Base-by-base conservation (phyloP, 2,329 filamentous ascomycete genomes). In the Aspergillus clavatus region DNA sequence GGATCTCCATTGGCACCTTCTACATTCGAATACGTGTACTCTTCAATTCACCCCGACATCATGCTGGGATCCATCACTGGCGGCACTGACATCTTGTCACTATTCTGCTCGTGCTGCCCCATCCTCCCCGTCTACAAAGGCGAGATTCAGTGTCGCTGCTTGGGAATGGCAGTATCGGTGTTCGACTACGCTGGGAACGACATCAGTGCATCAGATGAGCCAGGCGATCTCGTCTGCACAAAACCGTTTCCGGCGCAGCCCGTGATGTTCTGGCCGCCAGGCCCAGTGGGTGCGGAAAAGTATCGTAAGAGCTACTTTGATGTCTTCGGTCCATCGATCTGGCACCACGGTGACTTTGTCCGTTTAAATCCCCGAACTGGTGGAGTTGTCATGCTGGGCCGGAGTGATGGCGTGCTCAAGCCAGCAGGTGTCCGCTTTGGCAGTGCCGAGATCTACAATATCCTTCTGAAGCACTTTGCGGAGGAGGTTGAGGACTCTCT, bases 261-360 rank as follows among this genome's bases (percentile, higher is more conserved):
- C 0, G 81, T 95, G 23, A 85, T 83, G 49, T 98, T 97, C 71
- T 97, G 88, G 77, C 71, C 71, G 27, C 70, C 70, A 1, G 89
- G 88, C 2, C 60, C 75, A 4, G 75, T 75, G 1, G 87, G 87
- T 26, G 78, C 83, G 29, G 76, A 73, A n/a, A 89, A 89, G 66
- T 97, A 97, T 69, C 75, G 77, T 38, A 79, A 80, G 23, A 87
- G 84, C 45, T 98, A 98, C 68, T 98, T 98, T 59, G 87, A 93
- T 50, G 80, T 83, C 5, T 97, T 95, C 63, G 70, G 70, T 0
- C 72, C 77, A 0, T 72, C 74, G 1, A 72, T 77, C 14, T 97
- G 93, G 93, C 89, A 95, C 62, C 91, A 98, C 61, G 91, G 91
- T 23, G 93, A 98, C 68, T 97, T 96, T 62, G 81, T 96, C 26